A percentile compares a stretch with the other conserved stretches of the same genome.
These are phyloP conservation scores for Metschnikowia hibisci DNA, from an alignment of 805 yeast species.

Conservation along the genomic window DNA sequence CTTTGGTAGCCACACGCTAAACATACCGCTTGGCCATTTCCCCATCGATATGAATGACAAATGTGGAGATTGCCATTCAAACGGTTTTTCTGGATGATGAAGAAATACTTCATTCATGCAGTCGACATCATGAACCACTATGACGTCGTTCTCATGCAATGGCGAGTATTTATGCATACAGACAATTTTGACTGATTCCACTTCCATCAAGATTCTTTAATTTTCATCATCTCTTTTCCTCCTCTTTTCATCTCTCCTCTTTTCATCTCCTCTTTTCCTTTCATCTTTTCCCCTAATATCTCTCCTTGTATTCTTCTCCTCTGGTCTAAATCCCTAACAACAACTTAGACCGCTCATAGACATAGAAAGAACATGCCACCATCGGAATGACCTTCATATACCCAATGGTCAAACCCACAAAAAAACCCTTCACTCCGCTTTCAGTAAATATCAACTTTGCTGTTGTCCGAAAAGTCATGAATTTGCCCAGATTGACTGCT, in stretches of 20 bases:
- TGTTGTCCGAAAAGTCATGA: slow-evolving; percentile 49
- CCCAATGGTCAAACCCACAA: slow-evolving; percentile 92
- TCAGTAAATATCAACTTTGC: slow-evolving; percentile 61
- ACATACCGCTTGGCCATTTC: too few relatives aligned
- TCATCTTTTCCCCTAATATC: not conserved
- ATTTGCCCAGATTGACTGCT: slow-evolving; percentile 57
- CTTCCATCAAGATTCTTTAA: too few relatives aligned
- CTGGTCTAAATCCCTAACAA: slow-evolving; percentile 52
- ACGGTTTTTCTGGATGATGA: too few relatives aligned
- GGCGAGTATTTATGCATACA: too few relatives aligned
- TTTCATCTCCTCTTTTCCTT: not conserved
- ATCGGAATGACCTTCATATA: slow-evolving; percentile 93
- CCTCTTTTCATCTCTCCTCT: not conserved
- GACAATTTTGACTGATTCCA: too few relatives aligned
- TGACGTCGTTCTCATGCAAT: too few relatives aligned
- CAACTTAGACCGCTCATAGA: slow-evolving; percentile 81
- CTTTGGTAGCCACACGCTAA: not conserved
- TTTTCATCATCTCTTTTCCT: not conserved
- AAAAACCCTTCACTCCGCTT: slow-evolving; percentile 82
- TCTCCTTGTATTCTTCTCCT: not conserved
- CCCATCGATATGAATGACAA: too few relatives aligned
- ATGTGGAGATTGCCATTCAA: too few relatives aligned
- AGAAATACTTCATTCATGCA: too few relatives aligned
- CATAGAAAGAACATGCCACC: slow-evolving; percentile 95
- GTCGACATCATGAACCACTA: too few relatives aligned